Evolutionary conservation across 257 asterid genomes (phyloP).

Genomic region (Lantana camara): DNA sequence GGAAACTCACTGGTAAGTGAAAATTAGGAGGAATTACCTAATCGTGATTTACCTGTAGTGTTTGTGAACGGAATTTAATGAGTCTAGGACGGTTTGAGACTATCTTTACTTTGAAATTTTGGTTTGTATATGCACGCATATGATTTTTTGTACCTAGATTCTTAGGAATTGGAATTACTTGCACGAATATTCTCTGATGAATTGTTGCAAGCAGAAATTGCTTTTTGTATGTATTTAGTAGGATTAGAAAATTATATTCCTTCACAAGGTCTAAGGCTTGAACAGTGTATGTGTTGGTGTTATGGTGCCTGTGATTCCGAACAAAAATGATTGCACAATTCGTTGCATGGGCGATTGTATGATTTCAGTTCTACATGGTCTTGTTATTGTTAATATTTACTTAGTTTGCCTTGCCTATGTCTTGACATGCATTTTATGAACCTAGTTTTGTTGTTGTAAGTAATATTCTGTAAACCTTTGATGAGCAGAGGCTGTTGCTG

Average conservation of each 20-base stretch:
- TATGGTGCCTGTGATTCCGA: neutral
- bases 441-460: conserved; percentile 13
- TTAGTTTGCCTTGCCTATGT: neutral
- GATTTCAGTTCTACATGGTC: neutral
- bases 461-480: conserved; percentile 3
- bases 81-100: neutral
- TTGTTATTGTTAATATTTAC: neutral
- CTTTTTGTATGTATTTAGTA: neutral
- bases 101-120: neutral
- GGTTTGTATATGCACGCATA: neutral
- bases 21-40: neutral
- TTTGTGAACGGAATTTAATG: neutral
- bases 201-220: neutral
- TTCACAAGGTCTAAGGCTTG: neutral
- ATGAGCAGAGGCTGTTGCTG: conserved; percentile 84
- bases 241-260: neutral
- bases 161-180: neutral
- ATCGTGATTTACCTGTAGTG: conserved; percentile 1
- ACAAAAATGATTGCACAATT: neutral
- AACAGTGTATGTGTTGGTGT: neutral
- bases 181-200: neutral
- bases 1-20: conserved; percentile 66
- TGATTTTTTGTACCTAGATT: neutral
- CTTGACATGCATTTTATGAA: conserved; percentile 9
- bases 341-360: neutral